phyloP scores from a whole-genome alignment of 345 rosid species.

The Syzygium jambos region DNA sequence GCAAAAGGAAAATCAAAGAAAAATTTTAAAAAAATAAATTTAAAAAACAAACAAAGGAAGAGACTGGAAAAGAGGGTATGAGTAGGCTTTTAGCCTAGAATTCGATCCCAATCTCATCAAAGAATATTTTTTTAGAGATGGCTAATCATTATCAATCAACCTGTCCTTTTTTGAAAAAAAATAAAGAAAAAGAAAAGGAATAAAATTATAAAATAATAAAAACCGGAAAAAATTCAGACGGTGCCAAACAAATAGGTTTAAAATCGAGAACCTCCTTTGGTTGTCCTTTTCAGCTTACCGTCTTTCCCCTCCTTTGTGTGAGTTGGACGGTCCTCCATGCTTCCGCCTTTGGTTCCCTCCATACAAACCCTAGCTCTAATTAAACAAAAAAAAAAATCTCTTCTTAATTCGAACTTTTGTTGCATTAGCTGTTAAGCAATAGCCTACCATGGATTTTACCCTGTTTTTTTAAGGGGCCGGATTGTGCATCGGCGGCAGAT shows the following conservation, averaged over 20 bases:
- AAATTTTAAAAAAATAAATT: not conserved
- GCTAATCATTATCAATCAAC: conserved; percentile 3
- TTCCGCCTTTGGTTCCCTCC: not conserved
- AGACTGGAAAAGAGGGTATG: not conserved
- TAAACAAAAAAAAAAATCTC: not conserved
- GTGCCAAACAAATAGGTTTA: not conserved
- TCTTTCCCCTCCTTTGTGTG: not conserved
- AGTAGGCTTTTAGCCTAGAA: not conserved
- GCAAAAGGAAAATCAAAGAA: not conserved
- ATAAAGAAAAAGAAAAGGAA: not conserved
- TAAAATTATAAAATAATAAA: not conserved
- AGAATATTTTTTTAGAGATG: conserved; percentile 4
- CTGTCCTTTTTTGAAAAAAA: not conserved
- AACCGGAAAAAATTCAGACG: not conserved
- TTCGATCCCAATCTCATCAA: not conserved
- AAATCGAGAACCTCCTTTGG: not conserved
- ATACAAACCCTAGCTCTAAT: not conserved
- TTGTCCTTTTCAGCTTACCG: not conserved
- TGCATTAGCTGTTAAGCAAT: not conserved
- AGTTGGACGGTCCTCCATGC: not conserved
- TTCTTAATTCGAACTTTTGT: not conserved
- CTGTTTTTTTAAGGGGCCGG: not conserved
- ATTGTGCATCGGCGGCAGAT: not conserved
- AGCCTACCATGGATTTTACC: not conserved
- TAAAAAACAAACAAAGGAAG: not conserved